phyloP scores from a whole-genome alignment of 192 early-diverging fungal genomes.

The Podila clonocystis region DNA sequence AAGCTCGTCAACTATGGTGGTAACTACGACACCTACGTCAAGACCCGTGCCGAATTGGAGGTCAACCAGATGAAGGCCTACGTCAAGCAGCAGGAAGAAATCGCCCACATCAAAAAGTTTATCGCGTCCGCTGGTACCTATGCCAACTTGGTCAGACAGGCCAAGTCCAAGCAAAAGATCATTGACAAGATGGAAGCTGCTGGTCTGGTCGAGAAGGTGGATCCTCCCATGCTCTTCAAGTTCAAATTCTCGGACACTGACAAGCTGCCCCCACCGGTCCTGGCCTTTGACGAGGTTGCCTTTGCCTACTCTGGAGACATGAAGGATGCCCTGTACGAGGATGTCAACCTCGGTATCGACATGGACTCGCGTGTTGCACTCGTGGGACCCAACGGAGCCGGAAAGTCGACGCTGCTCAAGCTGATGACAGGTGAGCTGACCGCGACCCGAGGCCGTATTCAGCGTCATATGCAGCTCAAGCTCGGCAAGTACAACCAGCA shows the following conservation, averaged over 20 bases:
- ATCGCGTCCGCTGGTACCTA: constrained; percentile 99
- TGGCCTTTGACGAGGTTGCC: constrained; percentile 91
- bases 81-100: constrained; percentile 98
- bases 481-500: constrained; percentile 98
- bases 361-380: constrained; percentile 99
- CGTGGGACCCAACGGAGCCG: constrained; percentile 95
- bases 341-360: constrained; percentile 94
- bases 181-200: constrained; percentile 99
- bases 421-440: constrained; percentile 92
- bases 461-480: constrained; percentile 93
- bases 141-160: constrained; percentile 95
- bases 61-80: constrained; percentile 99
- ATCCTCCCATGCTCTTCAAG: constrained; percentile 75
- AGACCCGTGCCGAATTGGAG: constrained; percentile 94
- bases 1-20: constrained; percentile 95
- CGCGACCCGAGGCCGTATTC: constrained; percentile 85
- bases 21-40: constrained; percentile 97
- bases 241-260: constrained; percentile 90
- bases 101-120: constrained; percentile 98
- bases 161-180: constrained; percentile 99
- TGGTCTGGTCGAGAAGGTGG: constrained; percentile 96
- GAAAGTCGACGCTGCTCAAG: constrained; percentile 98
- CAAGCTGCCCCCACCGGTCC: constrained; percentile 96
- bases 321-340: constrained; percentile 85
- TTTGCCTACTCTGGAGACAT: constrained; percentile 92